Evolutionary conservation across 108 stramenopile species (phyloP), one percentile per base, ranked within the genome.

Genomic region (Nitzschia sp.): DNA sequence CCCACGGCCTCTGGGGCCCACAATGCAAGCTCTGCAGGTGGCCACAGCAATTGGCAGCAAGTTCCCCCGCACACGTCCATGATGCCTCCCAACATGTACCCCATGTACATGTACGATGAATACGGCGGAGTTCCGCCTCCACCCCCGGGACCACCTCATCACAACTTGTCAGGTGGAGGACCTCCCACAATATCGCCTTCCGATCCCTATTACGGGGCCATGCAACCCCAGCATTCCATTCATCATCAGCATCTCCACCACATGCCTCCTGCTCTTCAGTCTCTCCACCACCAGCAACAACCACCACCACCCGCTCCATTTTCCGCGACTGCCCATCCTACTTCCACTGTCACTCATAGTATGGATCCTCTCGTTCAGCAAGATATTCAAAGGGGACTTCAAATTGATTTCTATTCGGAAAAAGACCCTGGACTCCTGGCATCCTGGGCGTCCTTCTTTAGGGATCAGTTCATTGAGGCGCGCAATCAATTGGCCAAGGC

Each of bases 401-500:
- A 39, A 11, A 46, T 62, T 22, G 61, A 62, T 11, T 62, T 62
- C 43, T 62, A 62, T 24, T 22, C 41, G 3, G 61, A 62, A 46
- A 21, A 41, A 5, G 43, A 62, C 21, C 19, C 41, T 17, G 24
- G 14, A 2, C 17, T 62, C 21, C 44, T 62, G 61, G 61, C 61
- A 38, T 43, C 61, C 19, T 62, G 61, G 61, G 61, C 61, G 14
- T 62, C 61, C 11, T 62, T 62, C 8, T 62, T 62, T 44, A 2
- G 61, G 43, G 61, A 62, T 46, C 61, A 46, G 10, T 62, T 62
- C 22, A 15, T 62, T 20, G 61, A 62, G 21, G 61, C 43, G 8
- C 61, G 61, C n/a, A n/a, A 62, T 22, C 21, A 62, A 22, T 42
- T 62, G 14, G 43, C 61, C 41, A 62, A 62, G 37, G 61, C 61